Base-by-base conservation (phyloP, 441 rosid genomes). In the Populus hybrid region DNA sequence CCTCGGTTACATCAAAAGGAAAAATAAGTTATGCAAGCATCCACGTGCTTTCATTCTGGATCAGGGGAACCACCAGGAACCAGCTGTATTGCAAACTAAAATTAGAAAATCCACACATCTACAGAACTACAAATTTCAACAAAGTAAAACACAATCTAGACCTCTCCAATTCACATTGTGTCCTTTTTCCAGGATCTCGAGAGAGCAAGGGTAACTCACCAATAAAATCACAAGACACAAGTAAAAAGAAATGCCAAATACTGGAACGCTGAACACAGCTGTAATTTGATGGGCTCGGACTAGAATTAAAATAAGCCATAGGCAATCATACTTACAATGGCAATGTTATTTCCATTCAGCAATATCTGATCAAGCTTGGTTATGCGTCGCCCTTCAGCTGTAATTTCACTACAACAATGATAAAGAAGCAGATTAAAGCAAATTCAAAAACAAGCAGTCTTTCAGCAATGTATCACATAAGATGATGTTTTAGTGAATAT, bases 341-440 rank as follows among this genome's bases (percentile, higher is more conserved):
- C 98, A 73, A 93, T 95, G 87, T 95, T 92, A 89, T 92, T 95
- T 78, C 99, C 98, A 11, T 95, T 95, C 73, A 95, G 97, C 73
- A 95, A 83, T 80, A 95, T 95, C 83, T 94, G 99, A 86, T 94
- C 98, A 69, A 94, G 99, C 93, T 95, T 95, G 40, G 99, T 94
- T 46, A 95, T 89, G 76, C 99, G 85, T 74, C 92, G 85, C 70
- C 98, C 99, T 87, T 95, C 99, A 32, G 97, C 77, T 34, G 99
- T 91, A 78, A 95, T 90, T 85, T 94, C 99, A 82, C 99, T 94
- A 85, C 42, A 74, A 83, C 9, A 70, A 5, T 54, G 38, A 79
- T 0, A 76, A 34, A 42, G 18, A 80, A 70, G 32, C 68, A 73
- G 70, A 79, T 46, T 38, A 10, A 76, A 65, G 10, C 71, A 82